Evolutionary conservation across 352 stramenopile species (phyloP).

Genomic region (Phytopythium oedochilum): DNA sequence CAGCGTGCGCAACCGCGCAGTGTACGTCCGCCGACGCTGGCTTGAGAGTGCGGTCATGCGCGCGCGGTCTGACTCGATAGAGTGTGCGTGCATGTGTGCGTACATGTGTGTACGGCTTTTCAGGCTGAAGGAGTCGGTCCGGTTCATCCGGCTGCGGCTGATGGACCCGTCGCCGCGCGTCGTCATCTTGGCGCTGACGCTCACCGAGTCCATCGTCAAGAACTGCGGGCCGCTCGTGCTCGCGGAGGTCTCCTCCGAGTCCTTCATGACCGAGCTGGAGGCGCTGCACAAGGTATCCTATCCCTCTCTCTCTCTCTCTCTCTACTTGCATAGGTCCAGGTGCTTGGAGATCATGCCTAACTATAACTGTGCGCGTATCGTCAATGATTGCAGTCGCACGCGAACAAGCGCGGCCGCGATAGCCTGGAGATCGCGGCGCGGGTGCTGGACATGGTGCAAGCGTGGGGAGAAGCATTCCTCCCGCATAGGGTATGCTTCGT

Average conservation of each 20-base stretch:
- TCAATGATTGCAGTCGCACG: conserved; percentile 33
- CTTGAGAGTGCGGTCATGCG: background rate
- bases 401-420: conserved; percentile 57
- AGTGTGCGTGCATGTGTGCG: background rate
- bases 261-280: conserved; percentile 75
- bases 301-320: conserved; percentile 1
- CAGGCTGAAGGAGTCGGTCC: conserved; percentile 67
- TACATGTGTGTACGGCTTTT: conserved; percentile 1
- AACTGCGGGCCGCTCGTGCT: conserved; percentile 72
- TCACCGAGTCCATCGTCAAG: conserved; percentile 73
- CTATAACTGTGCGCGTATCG: background rate
- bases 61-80: background rate
- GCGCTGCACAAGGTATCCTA: conserved; percentile 46
- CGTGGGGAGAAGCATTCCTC: conserved; percentile 80
- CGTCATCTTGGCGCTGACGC: conserved; percentile 56
- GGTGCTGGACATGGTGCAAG: conserved; percentile 71
- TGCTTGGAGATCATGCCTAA: background rate
- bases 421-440: conserved; percentile 71
- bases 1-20: conserved; percentile 52
- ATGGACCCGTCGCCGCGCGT: conserved; percentile 57
- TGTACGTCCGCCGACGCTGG: conserved; percentile 19
- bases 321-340: no score
- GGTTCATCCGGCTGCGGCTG: conserved; percentile 64
- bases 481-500: conserved; percentile 29
- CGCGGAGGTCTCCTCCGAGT: conserved; percentile 55